Base-by-base conservation (phyloP, 345 rosid species). In the Schrenkiella parvula region DNA sequence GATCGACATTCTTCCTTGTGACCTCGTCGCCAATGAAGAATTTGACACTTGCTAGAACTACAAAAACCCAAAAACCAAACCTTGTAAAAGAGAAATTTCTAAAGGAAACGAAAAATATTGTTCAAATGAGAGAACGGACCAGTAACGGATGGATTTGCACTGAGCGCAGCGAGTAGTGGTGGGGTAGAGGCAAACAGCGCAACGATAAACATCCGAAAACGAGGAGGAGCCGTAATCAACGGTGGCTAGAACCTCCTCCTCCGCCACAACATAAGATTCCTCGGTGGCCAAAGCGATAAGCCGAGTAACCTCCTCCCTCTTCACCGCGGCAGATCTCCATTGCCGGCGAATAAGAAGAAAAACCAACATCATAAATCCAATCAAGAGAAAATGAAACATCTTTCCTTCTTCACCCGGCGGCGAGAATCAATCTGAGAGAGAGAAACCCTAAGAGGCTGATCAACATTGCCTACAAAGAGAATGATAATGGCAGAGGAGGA, bases 121-220 rank as follows among this genome's bases (percentile, higher is more conserved):
- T 32, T 32, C 7, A 4, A 32, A 1, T 4, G 5, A 8, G 38
- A 65, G 43, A 32, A 80, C 88, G 63, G 62, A 88, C 93, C 90
- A 88, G 80, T 88, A 88, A 31, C 83, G 89, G 48, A 83, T 83
- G 17, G 89, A 78, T 81, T 88, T 88, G 68, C 93, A 88, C 46
- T 70, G 76, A 59, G 93, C 38, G 50, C 90, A 88, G 4, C 90
- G 87, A 14, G 84, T 84, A 29, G 83, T 76, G 4, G 90, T 83
- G 0, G 86, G 89, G 38, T 68, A 58, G 25, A 77, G 78, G 70
- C 93, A 88, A 15, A 86, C 81, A 35, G 86, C 89, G 32, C 93
- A 88, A 47, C 78, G 80, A 38, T 63, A 48, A 42, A 62, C 52
- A 38, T 62, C 58, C 0, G 72, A 66, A 21, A 37, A 14, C 1